phyloP scores from a whole-genome alignment of 257 asterid species.

The Vinca minor region DNA sequence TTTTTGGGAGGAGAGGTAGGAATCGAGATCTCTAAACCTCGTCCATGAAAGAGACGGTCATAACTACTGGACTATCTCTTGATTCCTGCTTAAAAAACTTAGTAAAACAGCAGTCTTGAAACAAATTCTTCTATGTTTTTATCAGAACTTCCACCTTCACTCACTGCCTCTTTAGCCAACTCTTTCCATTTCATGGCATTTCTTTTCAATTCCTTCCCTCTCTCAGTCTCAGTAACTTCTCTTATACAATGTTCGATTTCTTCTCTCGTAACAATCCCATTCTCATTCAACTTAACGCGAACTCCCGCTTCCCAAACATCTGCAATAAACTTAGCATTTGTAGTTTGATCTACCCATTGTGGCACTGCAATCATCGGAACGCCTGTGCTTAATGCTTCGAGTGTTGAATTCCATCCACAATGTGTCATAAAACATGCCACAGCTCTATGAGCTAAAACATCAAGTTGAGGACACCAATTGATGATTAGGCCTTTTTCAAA shows the following conservation, averaged over 20 bases:
- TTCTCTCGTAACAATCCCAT: slow-evolving; percentile 13
- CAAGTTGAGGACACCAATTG: slow-evolving; percentile 26
- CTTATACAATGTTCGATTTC: slow-evolving; percentile 15
- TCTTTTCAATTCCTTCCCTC: slow-evolving; percentile 8
- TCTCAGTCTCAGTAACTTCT: slow-evolving; percentile 16
- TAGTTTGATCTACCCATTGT: slow-evolving; percentile 16
- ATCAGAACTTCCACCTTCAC: slow-evolving; percentile 32
- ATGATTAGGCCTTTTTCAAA: slow-evolving; percentile 15
- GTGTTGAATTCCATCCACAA: slow-evolving; percentile 25
- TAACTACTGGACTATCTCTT: too few species aligned
- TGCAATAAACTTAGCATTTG: slow-evolving; percentile 20
- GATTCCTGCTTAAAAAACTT: too few species aligned
- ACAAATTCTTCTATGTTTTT: slow-evolving; percentile 26
- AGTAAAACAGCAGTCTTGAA: too few species aligned
- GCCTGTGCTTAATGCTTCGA: slow-evolving; percentile 19
- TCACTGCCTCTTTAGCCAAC: slow-evolving; percentile 21
- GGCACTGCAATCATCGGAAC: slow-evolving; percentile 24
- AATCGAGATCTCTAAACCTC: too few species aligned
- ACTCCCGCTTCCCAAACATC: slow-evolving; percentile 23
- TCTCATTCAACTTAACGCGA: slow-evolving; percentile 4
- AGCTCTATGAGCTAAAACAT: slow-evolving; percentile 23
- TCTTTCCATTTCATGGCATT: slow-evolving; percentile 19
- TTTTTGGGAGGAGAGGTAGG: too few species aligned
- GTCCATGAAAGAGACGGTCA: too few species aligned
- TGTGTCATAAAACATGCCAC: slow-evolving; percentile 20